Percentiles rank a stretch among this genome's conserved stretches.
phyloP scores from a whole-genome alignment of 345 rosid species.

The Conringia planisiliqua region DNA sequence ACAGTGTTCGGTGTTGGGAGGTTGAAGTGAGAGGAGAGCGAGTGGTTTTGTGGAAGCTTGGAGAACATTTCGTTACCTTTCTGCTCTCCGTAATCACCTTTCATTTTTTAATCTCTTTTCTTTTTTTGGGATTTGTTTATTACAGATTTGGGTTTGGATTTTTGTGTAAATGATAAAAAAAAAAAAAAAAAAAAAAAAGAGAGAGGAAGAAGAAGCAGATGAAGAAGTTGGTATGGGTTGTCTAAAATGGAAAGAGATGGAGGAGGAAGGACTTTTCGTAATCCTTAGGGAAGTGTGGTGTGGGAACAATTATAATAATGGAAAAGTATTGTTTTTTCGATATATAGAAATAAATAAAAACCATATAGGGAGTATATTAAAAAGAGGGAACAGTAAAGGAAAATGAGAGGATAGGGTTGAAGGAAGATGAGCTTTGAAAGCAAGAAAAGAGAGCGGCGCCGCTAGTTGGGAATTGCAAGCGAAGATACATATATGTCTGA shows the following conservation, averaged over 20 bases:
- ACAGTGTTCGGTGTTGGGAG: constrained; percentile 38
- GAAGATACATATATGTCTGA: constrained; percentile 5
- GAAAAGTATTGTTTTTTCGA: constrained; percentile 7
- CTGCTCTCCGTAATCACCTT: constrained; percentile 54
- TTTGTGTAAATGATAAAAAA: not conserved
- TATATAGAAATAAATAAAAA: not conserved
- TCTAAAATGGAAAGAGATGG: not conserved
- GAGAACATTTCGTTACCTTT: constrained; percentile 50
- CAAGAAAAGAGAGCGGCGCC: constrained; percentile 51
- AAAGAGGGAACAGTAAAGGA: not conserved
- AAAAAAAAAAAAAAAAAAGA: too few relatives aligned
- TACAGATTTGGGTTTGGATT: constrained; percentile 4
- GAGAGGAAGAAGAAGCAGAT: not conserved
- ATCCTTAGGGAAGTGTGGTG: constrained; percentile 5
- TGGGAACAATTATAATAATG: not conserved
- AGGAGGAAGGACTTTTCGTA: constrained; percentile 3
- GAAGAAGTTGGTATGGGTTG: not conserved
- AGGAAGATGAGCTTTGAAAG: constrained; percentile 50
- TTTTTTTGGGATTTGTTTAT: not conserved
- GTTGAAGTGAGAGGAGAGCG: constrained; percentile 49
- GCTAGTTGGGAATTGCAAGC: constrained; percentile 39
- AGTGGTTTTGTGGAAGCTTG: constrained; percentile 50
- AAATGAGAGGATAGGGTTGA: constrained; percentile 15
- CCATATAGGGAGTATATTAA: too few relatives aligned
- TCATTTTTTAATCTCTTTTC: constrained; percentile 39